Evolutionary conservation across 179 eudicot species (phyloP).

Genomic region (Silene coronaria): DNA sequence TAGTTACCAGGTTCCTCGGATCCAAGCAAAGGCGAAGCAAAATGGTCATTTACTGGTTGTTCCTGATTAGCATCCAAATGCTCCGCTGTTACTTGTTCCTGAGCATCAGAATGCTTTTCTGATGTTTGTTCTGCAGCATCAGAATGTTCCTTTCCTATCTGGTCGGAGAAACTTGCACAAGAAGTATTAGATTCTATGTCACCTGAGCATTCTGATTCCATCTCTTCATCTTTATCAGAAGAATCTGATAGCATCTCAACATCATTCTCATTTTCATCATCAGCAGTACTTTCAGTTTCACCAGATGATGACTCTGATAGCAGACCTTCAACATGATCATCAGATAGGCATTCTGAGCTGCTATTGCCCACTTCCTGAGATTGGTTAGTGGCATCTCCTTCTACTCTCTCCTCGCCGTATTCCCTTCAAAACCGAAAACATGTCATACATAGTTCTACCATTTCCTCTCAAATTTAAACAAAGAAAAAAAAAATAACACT

Average conservation of each 20-base stretch:
- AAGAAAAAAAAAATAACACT: background rate
- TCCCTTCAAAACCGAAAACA: constrained; percentile 8
- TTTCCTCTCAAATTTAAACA: too few relatives aligned
- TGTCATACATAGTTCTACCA: background rate
- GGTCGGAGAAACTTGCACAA: background rate
- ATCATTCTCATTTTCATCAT: background rate
- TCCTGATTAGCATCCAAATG: background rate
- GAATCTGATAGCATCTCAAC: constrained; percentile 14
- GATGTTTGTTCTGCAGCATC: too few relatives aligned
- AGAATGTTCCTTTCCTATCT: background rate
- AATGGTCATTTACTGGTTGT: background rate
- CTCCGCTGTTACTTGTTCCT: background rate
- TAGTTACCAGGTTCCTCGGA: too few relatives aligned
- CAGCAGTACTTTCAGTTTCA: background rate
- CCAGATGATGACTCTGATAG: constrained; percentile 17
- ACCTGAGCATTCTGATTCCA: constrained; percentile 12
- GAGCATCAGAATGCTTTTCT: background rate
- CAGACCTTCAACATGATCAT: constrained; percentile 6
- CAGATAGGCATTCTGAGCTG: background rate
- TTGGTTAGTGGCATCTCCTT: background rate
- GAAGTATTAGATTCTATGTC: background rate
- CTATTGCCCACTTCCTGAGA: background rate
- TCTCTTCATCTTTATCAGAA: constrained; percentile 15
- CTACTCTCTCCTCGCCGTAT: background rate
- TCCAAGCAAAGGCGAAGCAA: too few relatives aligned